Base-by-base conservation (phyloP, 1,284 basidiomycete species). In the Ustilago trichophora region DNA sequence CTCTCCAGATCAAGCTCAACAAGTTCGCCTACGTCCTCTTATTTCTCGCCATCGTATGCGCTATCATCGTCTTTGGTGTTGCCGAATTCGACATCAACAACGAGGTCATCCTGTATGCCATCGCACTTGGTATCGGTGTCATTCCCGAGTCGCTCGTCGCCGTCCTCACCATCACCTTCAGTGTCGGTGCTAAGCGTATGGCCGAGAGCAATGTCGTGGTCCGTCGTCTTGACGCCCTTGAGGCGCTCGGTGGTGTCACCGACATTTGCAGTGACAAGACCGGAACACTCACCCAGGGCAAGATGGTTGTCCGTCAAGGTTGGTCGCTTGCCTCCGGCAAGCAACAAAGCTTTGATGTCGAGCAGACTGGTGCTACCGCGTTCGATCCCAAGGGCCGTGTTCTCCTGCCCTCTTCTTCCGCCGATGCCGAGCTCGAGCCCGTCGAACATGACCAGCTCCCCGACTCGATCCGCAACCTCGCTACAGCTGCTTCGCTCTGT, bases 1-100 rank as follows among this genome's bases (percentile, higher is more conserved):
- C 87, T 2, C 84, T 88, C 5, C 88, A 88, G 78, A 86, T 87
- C 77, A 88, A 87, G 79, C 83, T 86, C 54, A 84, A 85, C 75
- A 86, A 85, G 70, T 85, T 89, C 25, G 88, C 88, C 3, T 87
- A 87, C 67, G 77, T 86, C n/a, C 83, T 89, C 4, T 85, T 88
- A 27, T 84, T 80, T 13, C 83, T 85, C 35, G 87, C 87, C 11
- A 82, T 87, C 57, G 50, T 88, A 33, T 84, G 87, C 26, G 87
- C 69, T 34, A 74, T 75, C 50, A 59, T 77, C 43, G 60, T 75
- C n/a, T 86, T 88, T 60, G 84, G 85, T 29, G 86, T 85, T 3
- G 86, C 86, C 54, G 68, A 72, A 33, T 75, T 71, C 43, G 62
- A 72, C 48, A 46, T 74, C 59, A 72, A 80, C 45, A 81, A 84